Evolutionary conservation across 257 asterid species (phyloP), one percentile per base, ranked within the genome.

Genomic region (Eustoma russellianum): DNA sequence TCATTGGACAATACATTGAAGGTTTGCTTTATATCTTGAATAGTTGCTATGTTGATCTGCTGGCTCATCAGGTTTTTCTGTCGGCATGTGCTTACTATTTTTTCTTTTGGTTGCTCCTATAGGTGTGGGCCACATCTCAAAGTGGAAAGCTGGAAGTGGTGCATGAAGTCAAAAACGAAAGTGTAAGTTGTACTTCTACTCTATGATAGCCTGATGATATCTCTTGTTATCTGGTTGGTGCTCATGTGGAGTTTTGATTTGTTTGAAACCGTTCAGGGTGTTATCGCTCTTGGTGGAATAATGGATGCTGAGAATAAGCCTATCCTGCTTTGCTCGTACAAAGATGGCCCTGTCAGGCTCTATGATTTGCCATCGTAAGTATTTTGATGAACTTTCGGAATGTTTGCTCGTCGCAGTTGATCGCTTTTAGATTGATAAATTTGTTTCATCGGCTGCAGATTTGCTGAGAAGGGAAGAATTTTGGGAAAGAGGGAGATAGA

Each of bases 1-100:
- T 84, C 96, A 10, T 59, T 77, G 33, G 96, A 87, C 69, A 70
- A 72, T 7, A 77, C 83, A 2, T 13, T 84, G 6, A 83, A 82
- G 72, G 81, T 85, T 54, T 2, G 5, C 13, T 33, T 3, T 18
- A 30, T 34, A 13, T 53, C 11, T 53, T 13, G 16, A 7, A 1
- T 13, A 33, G 5, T 34, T 53, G 33, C 45, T 53, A 8, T 33
- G 8, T n/a, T 53, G 16, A 1, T 35, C n/a, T 33, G 9, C 3
- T 44, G 28, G 30, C 30, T 24, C 30, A 24, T 24, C 30, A 24
- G 30, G 3, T 24, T 24, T 24, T 24, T 24, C 30, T 24, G 30
- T 24, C 30, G 30, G 30, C 30, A 24, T 24, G 30, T 24, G 30
- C 30, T 24, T 24, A 24, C 30, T 24, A 24, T 4, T 24, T 45